Base-by-base conservation (phyloP, 1,284 basidiomycete species). In the Takashimella koratensis region DNA sequence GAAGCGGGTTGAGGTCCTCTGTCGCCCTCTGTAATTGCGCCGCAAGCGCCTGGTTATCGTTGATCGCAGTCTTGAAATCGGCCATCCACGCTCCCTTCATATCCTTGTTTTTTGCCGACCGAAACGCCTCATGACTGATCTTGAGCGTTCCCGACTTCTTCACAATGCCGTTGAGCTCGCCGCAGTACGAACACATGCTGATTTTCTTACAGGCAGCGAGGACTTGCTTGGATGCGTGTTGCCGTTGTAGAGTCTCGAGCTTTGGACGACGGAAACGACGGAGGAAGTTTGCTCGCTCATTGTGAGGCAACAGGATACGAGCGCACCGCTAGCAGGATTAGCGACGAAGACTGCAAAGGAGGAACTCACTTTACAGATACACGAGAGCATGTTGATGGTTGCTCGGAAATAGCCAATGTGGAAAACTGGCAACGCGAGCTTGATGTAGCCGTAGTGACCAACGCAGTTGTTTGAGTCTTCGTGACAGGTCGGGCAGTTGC, bases 371-470 rank as follows among this genome's bases (percentile, higher is more conserved):
- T 97, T 98, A 82, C 94, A 98, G 64, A 97, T 92, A 67, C 88
- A 89, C 73, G 98, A 96, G 0, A 98, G 81, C 64, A 98, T 90
- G 45, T 84, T 83, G 55, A 98, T 91, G 12, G 87, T 90, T 59
- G 97, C 92, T 70, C 94, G 92, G 80, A 98, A 97, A 78, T 92
- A 99, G 13, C 96, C 96, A 59, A 98, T 91, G 72, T 98, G 94
- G 70, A 98, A 98, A 12, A 98, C 94, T 0, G 95, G 95, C 12
- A 99, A 85, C 26, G 89, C 86, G 36, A 98, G 83, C 76, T 95
- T 95, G 79, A 97, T 94, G 77, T 95, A 96, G 5, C 93, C 94
- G 74, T 95, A 97, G 75, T 98, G 94, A 1, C 96, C 96, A 5
- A 98, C 94, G 73, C 96, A 99, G 62, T 97, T 92, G 2, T 93